phyloP scores from a whole-genome alignment of 768 basidiomycete genomes.

The Tylopilus vinaceipallidus region DNA sequence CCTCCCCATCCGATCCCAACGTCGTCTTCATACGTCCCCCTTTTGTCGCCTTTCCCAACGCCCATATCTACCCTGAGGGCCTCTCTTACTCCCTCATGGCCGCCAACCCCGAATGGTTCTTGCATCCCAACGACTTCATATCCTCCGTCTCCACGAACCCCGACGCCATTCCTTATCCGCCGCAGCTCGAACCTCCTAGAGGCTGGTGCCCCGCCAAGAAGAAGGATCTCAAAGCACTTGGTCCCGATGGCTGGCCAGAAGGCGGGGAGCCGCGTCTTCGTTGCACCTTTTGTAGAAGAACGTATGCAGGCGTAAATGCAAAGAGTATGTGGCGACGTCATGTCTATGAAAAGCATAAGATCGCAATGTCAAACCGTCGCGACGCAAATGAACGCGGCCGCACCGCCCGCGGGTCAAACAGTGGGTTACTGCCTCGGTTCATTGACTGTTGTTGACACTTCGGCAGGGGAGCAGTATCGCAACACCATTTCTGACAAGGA shows the following conservation, averaged over 20 bases:
- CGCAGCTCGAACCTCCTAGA: constrained; percentile 76
- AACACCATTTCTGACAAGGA: constrained; percentile 34
- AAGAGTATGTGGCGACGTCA: constrained; percentile 92
- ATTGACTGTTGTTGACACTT: constrained; percentile 19
- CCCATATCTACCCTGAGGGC: constrained; percentile 60
- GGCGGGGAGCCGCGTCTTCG: constrained; percentile 77
- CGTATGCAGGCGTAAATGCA: constrained; percentile 83
- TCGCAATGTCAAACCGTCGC: constrained; percentile 84
- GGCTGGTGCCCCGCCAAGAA: constrained; percentile 89
- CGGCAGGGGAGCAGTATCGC: constrained; percentile 64
- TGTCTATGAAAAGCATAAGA: constrained; percentile 87
- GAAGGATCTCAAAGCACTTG: constrained; percentile 69
- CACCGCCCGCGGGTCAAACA: constrained; percentile 56
- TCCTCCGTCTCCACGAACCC: constrained; percentile 45
- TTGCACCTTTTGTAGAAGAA: constrained; percentile 82
- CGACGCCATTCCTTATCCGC: constrained; percentile 66
- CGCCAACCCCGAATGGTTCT: constrained; percentile 79
- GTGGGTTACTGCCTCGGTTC: constrained; percentile 40
- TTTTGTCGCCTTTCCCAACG: constrained; percentile 63
- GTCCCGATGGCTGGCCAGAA: constrained; percentile 71
- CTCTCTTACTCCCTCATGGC: constrained; percentile 70
- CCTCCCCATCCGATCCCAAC: constrained; percentile 60
- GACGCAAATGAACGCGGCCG: constrained; percentile 65
- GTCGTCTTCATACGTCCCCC: constrained; percentile 75
- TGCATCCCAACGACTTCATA: constrained; percentile 64